These are phyloP conservation scores for Pisolithus marmoratus DNA, from an alignment of 768 basidiomycete genomes.

Conservation along the genomic window DNA sequence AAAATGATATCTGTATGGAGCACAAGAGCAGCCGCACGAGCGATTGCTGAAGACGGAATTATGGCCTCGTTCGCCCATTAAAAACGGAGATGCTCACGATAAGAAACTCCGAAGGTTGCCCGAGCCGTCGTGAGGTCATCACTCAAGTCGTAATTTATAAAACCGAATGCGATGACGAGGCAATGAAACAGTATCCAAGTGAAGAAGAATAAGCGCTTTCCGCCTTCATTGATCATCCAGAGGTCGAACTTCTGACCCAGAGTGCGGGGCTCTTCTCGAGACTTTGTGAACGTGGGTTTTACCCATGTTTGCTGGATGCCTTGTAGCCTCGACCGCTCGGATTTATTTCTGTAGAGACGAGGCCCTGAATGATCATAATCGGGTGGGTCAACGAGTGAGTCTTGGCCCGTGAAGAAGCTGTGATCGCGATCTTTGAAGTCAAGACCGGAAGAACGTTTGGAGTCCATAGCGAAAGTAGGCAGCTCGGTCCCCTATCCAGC, in stretches of 20 bases:
- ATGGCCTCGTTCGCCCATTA: neutral
- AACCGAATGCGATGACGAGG: constrained; percentile 71
- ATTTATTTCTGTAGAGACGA: constrained; percentile 78
- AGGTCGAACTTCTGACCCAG: constrained; percentile 45
- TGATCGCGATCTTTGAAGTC: constrained; percentile 61
- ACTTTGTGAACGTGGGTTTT: constrained; percentile 18
- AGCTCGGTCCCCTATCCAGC: constrained; percentile 12
- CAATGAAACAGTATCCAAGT: constrained; percentile 78
- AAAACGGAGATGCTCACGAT: constrained; percentile 43
- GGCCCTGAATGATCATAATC: constrained; percentile 27
- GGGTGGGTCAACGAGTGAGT: constrained; percentile 38
- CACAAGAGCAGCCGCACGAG: constrained; percentile 83
- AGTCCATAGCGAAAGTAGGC: constrained; percentile 20
- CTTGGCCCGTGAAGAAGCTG: constrained; percentile 42
- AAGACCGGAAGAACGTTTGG: constrained; percentile 53
- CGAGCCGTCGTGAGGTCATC: constrained; percentile 72
- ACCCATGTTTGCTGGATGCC: constrained; percentile 68
- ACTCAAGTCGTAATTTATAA: constrained; percentile 71
- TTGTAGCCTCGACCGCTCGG: constrained; percentile 78
- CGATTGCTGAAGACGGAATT: constrained; percentile 52
- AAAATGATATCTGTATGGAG: constrained; percentile 89
- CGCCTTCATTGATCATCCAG: constrained; percentile 97
- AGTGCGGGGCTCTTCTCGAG: constrained; percentile 34
- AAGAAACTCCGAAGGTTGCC: constrained; percentile 67
- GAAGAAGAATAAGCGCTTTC: constrained; percentile 69